phyloP scores from a whole-genome alignment of 2,329 filamentous ascomycete species.

The Claviceps maximensis region DNA sequence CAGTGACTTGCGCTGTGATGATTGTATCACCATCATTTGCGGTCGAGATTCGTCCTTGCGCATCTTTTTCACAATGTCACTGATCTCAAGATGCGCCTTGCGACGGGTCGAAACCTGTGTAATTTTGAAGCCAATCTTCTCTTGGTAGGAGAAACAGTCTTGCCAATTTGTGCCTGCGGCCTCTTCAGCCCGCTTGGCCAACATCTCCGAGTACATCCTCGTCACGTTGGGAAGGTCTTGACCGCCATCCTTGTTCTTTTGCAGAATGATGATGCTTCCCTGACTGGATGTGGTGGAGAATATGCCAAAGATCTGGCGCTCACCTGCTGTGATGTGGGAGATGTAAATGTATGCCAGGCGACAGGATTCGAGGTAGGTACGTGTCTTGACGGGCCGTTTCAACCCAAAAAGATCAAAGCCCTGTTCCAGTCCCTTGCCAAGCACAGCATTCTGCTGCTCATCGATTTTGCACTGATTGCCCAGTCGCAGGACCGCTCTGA shows the following conservation, averaged over 20 bases:
- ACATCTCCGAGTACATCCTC: constrained; percentile 71
- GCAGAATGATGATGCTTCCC: constrained; percentile 79
- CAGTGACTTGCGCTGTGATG: constrained; percentile 67
- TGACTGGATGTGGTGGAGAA: constrained; percentile 74
- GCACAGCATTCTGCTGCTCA: constrained; percentile 73
- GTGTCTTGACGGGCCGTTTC: constrained; percentile 49
- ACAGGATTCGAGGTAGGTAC: constrained; percentile 60
- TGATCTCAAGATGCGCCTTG: constrained; percentile 78
- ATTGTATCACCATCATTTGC: constrained; percentile 79
- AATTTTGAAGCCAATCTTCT: constrained; percentile 71
- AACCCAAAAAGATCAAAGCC: constrained; percentile 80
- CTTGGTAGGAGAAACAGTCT: constrained; percentile 74
- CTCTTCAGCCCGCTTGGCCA: constrained; percentile 52
- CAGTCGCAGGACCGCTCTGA: constrained; percentile 76
- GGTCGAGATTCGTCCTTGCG: constrained; percentile 72
- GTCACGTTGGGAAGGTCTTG: constrained; percentile 84
- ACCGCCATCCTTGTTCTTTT: constrained; percentile 60
- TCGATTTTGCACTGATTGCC: constrained; percentile 92
- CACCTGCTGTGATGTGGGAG: constrained; percentile 82
- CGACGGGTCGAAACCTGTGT: constrained; percentile 79
- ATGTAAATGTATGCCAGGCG: constrained; percentile 77
- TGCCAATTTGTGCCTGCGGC: constrained; percentile 60
- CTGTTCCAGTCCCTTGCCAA: constrained; percentile 83
- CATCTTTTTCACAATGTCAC: constrained; percentile 81
- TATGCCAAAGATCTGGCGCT: constrained; percentile 83